These are phyloP conservation scores for Mycena latifolia DNA, from an alignment of 768 basidiomycete genomes.

Conservation along the genomic window DNA sequence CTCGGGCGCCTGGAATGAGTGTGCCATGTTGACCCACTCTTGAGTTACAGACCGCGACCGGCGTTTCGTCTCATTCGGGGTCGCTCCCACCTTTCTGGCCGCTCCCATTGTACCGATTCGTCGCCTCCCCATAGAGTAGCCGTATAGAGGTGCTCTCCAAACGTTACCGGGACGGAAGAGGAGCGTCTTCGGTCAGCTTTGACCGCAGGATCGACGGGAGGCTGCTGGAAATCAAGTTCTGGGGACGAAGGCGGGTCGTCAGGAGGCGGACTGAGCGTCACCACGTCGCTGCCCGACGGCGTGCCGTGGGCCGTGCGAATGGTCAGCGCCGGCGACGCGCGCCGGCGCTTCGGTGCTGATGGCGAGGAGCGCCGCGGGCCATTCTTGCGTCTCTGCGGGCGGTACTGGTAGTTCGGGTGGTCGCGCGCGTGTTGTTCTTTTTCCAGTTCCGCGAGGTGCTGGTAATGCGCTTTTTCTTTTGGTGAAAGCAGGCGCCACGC, in stretches of 20 bases:
- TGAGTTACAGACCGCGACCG: conserved; percentile 33
- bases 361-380: neutral
- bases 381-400: conserved; percentile 17
- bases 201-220: conserved; percentile 7
- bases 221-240: neutral
- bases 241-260: conserved; percentile 30
- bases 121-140: neutral
- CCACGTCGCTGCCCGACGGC: neutral
- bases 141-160: conserved; percentile 24
- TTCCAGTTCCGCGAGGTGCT: conserved; percentile 19
- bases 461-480: conserved; percentile 10
- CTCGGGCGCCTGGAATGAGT: conserved; percentile 11
- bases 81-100: conserved; percentile 6
- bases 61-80: conserved; percentile 24
- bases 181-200: conserved; percentile 33
- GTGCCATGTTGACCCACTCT: conserved; percentile 17
- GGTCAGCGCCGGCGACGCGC: conserved; percentile 13
- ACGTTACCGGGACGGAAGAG: conserved; percentile 32
- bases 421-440: conserved; percentile 23
- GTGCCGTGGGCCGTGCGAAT: conserved; percentile 1
- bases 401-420: conserved; percentile 32
- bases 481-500: conserved; percentile 22
- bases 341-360: neutral
- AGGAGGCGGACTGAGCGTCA: neutral
- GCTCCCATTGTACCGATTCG: conserved; percentile 5